Base-by-base conservation (phyloP, 805 yeast genomes). In the Pichia scutulata region DNA sequence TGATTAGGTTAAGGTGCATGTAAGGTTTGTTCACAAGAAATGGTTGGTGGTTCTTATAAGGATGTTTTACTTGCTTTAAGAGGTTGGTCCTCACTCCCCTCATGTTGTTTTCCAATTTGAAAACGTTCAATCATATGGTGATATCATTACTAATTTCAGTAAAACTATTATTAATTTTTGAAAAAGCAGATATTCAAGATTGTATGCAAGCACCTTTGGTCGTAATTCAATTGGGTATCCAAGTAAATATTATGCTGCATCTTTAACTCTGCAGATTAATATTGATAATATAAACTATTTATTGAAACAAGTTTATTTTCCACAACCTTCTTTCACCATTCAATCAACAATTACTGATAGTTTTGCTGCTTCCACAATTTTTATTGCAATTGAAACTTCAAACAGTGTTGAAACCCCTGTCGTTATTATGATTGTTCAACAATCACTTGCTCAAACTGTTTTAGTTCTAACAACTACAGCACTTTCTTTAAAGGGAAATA, bases 1-100 rank as follows among this genome's bases (percentile, higher is more conserved):
- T 58, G 55, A 40, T 51, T 63, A 42, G 68, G 69, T 44, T 63
- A 61, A 10, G 58, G 54, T 46, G 65, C 66, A 10, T 61, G 70
- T 26, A 60, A 59, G 22, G 70, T 75, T 56, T 63, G 71, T 55
- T 49, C 55, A 25, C 51, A 57, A n/a, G 44, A 41, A 12, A 37
- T 18, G 13, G 14, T 40, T 2, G 28, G 14, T 3, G 25, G 42
- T 26, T 39, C 47, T 19, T 43, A 39, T 23, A 47, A 36, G 8
- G 30, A 40, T 10, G 39, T 47, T n/a, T 30, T 52, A 2, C 16
- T 55, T 28, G 49, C 40, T 18, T 12, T 45, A 19, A 39, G 47
- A 18, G 21, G 24, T 19, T 8, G 37, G 36, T 21, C 36, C 48
- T 13, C 21, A 21, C 14, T 39, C 56, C 14, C 43, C 56, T 5